Conservation (phyloP, 768 basidiomycete species). For the Rickenella mellea region DNA sequence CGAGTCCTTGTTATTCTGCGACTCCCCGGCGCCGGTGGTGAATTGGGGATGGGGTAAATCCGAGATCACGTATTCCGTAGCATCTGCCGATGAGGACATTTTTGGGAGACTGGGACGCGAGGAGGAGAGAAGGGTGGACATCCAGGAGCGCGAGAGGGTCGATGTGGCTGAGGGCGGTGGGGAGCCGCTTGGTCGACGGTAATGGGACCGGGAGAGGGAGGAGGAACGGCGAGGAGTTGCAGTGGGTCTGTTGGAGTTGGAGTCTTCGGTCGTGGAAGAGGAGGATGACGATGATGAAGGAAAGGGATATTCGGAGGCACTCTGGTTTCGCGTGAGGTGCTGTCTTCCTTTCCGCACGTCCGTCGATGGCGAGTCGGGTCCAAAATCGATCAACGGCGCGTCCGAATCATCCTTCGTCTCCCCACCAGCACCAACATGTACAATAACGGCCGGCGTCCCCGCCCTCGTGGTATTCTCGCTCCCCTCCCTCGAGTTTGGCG, state of each 20-base stretch:
- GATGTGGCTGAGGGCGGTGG: conserved; percentile 1
- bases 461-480: too few relatives aligned
- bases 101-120: conserved; percentile 10
- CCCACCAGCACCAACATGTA: too few relatives aligned
- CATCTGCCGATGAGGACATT: conserved; percentile 4
- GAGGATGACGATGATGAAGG: conserved; percentile 2
- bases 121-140: conserved; percentile 34
- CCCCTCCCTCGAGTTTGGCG: not conserved
- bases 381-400: not conserved
- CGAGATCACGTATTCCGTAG: too few relatives aligned
- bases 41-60: conserved; percentile 5
- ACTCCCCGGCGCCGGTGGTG: not conserved
- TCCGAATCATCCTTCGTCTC: not conserved
- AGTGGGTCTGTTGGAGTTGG: not conserved
- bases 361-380: not conserved
- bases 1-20: not conserved
- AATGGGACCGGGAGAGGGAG: not conserved
- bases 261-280: conserved; percentile 7
- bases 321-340: too few relatives aligned
- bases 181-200: not conserved
- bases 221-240: not conserved
- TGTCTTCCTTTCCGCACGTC: too few relatives aligned
- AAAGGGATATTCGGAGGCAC: not conserved
- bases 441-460: conserved; percentile 4
- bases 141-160: conserved; percentile 36